phyloP scores from a whole-genome alignment of 345 rosid species.

The Ailanthus altissimus region DNA sequence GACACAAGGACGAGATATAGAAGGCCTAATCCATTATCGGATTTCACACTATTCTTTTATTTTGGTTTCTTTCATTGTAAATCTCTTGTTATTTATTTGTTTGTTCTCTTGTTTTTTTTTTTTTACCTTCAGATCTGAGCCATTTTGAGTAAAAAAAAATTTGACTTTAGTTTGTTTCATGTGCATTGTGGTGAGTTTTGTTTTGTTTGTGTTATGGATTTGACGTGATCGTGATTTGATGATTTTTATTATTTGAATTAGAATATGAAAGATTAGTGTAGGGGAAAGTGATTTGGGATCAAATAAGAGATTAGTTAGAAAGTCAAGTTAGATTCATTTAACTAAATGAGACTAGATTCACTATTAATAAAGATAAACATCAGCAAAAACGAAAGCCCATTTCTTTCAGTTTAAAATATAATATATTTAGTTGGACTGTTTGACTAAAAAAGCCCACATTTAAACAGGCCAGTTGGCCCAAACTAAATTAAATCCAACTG shows the following conservation, averaged over 20 bases:
- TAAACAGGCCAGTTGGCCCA: too few species aligned
- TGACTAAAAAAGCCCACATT: too few species aligned
- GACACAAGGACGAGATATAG: neutral
- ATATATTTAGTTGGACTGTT: neutral
- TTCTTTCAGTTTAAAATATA: neutral
- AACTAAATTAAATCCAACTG: too few species aligned
- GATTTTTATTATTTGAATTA: neutral
- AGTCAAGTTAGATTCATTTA: neutral
- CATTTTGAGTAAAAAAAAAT: neutral
- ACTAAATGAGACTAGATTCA: neutral
- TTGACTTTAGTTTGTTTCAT: neutral
- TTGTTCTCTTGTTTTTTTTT: too few species aligned
- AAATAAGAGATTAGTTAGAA: neutral
- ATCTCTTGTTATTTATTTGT: too few species aligned
- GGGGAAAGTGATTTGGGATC: neutral
- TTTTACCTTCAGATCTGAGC: slow-evolving; percentile 20
- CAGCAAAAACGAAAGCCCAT: neutral
- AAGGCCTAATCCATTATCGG: neutral
- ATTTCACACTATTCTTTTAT: neutral
- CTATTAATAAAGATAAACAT: neutral
- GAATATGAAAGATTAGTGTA: neutral
- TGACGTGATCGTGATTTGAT: slow-evolving; percentile 1
- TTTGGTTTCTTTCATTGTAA: slow-evolving; percentile 17
- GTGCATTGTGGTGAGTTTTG: neutral
- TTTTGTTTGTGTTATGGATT: slow-evolving; percentile 2